Conservation (phyloP, 2,329 filamentous ascomycete genomes). For the Lasiodiplodia sp. region DNA sequence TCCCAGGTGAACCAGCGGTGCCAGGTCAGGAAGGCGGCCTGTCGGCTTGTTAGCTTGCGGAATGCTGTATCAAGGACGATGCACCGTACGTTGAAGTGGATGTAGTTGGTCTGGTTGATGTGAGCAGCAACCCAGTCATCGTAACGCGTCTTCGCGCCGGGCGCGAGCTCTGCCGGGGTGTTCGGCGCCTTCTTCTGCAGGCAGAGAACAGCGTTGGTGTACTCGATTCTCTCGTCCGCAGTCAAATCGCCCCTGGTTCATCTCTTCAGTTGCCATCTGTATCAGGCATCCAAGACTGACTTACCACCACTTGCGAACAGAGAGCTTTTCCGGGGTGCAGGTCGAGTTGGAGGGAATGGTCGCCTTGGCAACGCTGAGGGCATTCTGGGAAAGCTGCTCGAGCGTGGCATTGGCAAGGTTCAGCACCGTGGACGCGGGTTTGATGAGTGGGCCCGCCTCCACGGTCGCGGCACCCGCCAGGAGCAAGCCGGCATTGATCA, state of each 20-base stretch:
- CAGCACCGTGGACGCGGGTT: not conserved
- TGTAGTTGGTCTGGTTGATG: conserved; percentile 43
- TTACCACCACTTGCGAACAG: conserved; percentile 22
- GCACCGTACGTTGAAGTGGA: conserved; percentile 42
- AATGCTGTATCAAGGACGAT: not conserved
- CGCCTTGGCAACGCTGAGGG: conserved; percentile 22
- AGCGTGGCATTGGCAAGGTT: conserved; percentile 15
- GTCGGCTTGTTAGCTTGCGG: conserved; percentile 15
- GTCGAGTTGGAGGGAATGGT: not conserved
- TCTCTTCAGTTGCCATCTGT: not conserved
- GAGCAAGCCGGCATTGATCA: conserved; percentile 4
- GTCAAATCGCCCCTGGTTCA: conserved; percentile 4
- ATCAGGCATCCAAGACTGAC: not conserved
- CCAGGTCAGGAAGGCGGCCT: conserved; percentile 48
- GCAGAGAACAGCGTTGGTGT: conserved; percentile 47
- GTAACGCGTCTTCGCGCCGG: conserved; percentile 45
- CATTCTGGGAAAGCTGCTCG: conserved; percentile 15
- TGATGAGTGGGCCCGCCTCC: conserved; percentile 8
- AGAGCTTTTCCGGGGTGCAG: conserved; percentile 18
- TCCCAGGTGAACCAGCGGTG: conserved; percentile 53
- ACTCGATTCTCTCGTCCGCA: conserved; percentile 41
- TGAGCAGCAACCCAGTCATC: conserved; percentile 48
- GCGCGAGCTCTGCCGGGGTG: conserved; percentile 39
- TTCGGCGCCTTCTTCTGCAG: conserved; percentile 41
- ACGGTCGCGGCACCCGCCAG: not conserved